phyloP scores from a whole-genome alignment of 768 basidiomycete genomes.

The Mycena galericulata region DNA sequence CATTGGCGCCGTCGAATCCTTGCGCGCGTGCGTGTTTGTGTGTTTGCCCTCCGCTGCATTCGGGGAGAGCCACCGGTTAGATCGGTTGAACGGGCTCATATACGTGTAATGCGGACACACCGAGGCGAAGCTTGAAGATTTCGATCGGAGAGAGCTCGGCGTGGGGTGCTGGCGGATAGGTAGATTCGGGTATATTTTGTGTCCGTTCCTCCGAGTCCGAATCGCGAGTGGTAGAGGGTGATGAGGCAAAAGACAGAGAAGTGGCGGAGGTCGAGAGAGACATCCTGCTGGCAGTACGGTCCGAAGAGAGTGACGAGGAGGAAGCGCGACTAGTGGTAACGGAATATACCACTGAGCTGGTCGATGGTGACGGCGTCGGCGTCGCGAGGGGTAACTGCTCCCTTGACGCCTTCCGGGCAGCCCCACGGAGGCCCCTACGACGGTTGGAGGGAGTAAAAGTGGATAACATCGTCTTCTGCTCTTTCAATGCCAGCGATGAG shows the following conservation, averaged over 20 bases:
- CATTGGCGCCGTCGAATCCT: neutral
- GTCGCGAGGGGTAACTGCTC: slow-evolving; percentile 6
- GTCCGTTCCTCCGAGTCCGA: neutral
- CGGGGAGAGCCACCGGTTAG: neutral
- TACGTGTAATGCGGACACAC: neutral
- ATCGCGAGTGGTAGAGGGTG: neutral
- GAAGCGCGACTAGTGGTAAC: neutral
- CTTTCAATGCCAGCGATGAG: neutral
- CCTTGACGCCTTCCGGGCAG: slow-evolving; percentile 8
- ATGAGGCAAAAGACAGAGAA: slow-evolving; percentile 3
- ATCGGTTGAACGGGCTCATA: neutral
- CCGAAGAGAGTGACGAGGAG: slow-evolving; percentile 8
- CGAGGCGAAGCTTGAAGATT: slow-evolving; percentile 8
- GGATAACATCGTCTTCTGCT: slow-evolving; percentile 1
- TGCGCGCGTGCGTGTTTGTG: slow-evolving; percentile 4
- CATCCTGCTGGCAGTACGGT: slow-evolving; percentile 1
- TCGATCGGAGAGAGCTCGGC: slow-evolving; percentile 24
- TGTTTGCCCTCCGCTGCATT: neutral
- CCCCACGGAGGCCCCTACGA: slow-evolving; percentile 22
- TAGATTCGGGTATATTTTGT: neutral
- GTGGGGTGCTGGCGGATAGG: too few relatives aligned
- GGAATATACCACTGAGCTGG: neutral
- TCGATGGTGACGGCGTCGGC: neutral
- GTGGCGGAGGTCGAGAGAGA: slow-evolving; percentile 15
- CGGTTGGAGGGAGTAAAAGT: slow-evolving; percentile 6